phyloP scores from a whole-genome alignment of 1,139 yeast species.

The Kurtzmaniella natalensis region DNA sequence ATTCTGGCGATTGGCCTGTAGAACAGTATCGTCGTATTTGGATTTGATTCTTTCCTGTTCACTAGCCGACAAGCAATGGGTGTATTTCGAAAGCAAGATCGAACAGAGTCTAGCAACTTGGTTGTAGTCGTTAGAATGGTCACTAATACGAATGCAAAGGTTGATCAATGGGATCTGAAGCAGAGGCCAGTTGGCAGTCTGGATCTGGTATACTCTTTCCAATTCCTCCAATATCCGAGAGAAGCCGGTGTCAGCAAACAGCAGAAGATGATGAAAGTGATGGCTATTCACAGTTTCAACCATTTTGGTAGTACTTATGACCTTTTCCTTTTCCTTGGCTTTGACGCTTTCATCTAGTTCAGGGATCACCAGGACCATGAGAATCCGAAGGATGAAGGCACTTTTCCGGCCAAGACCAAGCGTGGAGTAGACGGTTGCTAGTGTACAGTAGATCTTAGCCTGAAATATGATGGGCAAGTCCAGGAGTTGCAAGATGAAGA shows the following conservation, averaged over 20 bases:
- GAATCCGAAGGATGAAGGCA: conserved; percentile 61
- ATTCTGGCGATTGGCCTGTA: conserved; percentile 14
- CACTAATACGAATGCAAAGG: conserved; percentile 52
- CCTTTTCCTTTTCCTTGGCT: too few relatives aligned
- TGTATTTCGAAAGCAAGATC: conserved; percentile 50
- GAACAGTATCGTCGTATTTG: conserved; percentile 21
- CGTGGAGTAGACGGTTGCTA: conserved; percentile 62
- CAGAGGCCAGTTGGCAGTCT: conserved; percentile 45
- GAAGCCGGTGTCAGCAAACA: conserved; percentile 9
- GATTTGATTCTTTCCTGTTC: conserved; percentile 32
- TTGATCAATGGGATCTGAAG: conserved; percentile 56
- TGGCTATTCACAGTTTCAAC: too few relatives aligned
- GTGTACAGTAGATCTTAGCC: conserved; percentile 56
- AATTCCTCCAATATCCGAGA: conserved; percentile 36
- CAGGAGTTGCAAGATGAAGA: conserved; percentile 23
- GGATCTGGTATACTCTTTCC: conserved; percentile 39
- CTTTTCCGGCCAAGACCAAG: conserved; percentile 64
- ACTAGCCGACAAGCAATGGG: conserved; percentile 41
- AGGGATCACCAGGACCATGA: conserved; percentile 51
- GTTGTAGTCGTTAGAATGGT: conserved; percentile 43
- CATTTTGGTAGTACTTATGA: too few relatives aligned
- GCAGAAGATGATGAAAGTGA: background rate
- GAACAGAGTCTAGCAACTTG: conserved; percentile 47
- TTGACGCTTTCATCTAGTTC: conserved; percentile 27
- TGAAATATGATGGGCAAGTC: conserved; percentile 51